A percentile compares a stretch with the other conserved stretches of the same genome.
phyloP scores from a whole-genome alignment of 208 protist genomes.

The Balamuthia mandrillaris region DNA sequence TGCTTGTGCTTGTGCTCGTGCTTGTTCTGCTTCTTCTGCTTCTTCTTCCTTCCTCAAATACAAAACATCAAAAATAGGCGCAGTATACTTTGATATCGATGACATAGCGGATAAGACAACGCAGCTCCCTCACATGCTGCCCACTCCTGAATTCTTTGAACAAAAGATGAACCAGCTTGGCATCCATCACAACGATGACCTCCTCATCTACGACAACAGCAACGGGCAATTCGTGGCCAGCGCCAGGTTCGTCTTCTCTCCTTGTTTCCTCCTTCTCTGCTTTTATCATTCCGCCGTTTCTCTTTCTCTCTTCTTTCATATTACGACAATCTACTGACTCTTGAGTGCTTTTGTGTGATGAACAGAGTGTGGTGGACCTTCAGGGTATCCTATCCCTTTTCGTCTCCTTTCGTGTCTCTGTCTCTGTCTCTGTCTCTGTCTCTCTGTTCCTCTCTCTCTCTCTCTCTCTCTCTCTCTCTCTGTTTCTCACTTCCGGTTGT shows the following conservation, averaged over 20 bases:
- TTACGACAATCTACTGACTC: too few species aligned
- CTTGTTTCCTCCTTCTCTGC: too few species aligned
- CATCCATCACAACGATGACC: slow-evolving; percentile 5
- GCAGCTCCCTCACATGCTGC: slow-evolving; percentile 7
- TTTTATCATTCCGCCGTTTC: too few species aligned
- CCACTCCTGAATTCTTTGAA: neutral
- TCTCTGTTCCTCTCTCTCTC: neutral
- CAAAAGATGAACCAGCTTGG: neutral
- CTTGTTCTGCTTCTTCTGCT: neutral
- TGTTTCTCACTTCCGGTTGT: neutral
- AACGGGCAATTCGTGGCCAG: slow-evolving; percentile 15
- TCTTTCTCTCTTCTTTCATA: too few species aligned
- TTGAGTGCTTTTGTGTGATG: too few species aligned
- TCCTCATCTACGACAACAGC: neutral
- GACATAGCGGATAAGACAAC: neutral
- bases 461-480: too few species aligned
- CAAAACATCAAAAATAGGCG: neutral
- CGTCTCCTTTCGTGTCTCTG: too few species aligned
- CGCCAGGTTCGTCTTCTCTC: too few species aligned
- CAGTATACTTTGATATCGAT: slow-evolving; percentile 16
- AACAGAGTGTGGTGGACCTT: slow-evolving; percentile 28
- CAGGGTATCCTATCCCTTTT: neutral
- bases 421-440: neutral
- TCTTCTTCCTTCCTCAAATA: neutral
- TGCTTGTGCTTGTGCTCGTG: neutral